Base-by-base conservation (phyloP, 345 rosid species). In the Populus tremula region DNA sequence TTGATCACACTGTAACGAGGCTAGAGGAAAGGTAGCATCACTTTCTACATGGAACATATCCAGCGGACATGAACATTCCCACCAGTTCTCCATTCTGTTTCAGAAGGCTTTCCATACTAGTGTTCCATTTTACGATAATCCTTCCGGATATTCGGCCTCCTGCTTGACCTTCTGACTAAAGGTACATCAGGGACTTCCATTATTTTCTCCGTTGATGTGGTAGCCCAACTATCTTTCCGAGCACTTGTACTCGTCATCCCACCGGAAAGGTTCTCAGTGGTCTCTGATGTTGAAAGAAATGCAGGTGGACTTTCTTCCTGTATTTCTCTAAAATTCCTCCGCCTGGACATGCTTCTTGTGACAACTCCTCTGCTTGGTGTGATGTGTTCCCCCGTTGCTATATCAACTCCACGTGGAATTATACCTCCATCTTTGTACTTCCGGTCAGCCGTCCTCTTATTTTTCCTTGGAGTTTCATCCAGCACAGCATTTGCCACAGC, bases 271-370 rank as follows among this genome's bases (percentile, higher is more conserved):
- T 74, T 20, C 33, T 11, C 27, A 4, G 27, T n/a, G 20, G 67
- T 67, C 18, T 17, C 12, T 33, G 49, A 29, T 21, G 41, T 67
- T 71, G 29, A 49, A 27, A 16, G 29, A 59, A 17, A 17, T 29
- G 49, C 53, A 64, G 49, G 49, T 13, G 8, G 23, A 14, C 33
- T 38, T 16, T 62, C 45, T 25, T 33, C 64, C 20, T 35, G 25
- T 70, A 64, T 59, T 33, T 11, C 64, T 7, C 25, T 41, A 41
- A 17, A 67, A 54, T 67, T 45, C 78, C 64, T 71, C 78, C 74
- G 56, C 76, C 82, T 86, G 20, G 70, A 71, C 87, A 85, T 86
- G 73, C 92, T 89, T 78, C 91, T 84, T 36, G 89, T 88, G 27
- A 78, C 64, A 36, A 85, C 79, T 70, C 88, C 85, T 43, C 35